Evolutionary conservation across 371 early-diverging fungal genomes (phyloP).

Genomic region (Rhizomucor pusillus): DNA sequence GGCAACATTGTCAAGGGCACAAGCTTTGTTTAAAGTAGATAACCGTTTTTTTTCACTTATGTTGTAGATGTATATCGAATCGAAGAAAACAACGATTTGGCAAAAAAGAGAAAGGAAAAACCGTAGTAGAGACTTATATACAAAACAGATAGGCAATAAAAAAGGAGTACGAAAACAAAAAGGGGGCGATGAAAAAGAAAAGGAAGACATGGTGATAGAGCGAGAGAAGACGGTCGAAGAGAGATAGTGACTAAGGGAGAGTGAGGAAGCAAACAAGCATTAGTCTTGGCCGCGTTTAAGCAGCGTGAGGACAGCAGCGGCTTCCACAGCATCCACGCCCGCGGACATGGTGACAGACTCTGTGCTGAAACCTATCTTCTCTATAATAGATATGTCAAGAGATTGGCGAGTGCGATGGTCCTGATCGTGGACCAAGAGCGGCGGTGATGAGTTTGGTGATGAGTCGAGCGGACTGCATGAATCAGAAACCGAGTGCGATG

Average conservation of each 20-base stretch:
- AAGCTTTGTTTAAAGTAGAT: slow-evolving; percentile 34
- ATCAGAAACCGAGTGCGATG: slow-evolving; percentile 1
- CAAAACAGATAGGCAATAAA: too few species aligned
- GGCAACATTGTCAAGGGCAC: slow-evolving; percentile 75
- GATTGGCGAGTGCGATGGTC: too few species aligned
- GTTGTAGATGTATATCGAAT: too few species aligned
- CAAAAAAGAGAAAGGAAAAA: neutral
- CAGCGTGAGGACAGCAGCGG: slow-evolving; percentile 40
- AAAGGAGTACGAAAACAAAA: too few species aligned
- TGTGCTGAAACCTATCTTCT: slow-evolving; percentile 1
- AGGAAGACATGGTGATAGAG: too few species aligned
- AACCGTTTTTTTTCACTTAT: too few species aligned
- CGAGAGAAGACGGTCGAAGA: too few species aligned
- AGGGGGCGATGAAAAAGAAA: too few species aligned
- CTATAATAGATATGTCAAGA: too few species aligned
- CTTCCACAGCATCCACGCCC: slow-evolving; percentile 44
- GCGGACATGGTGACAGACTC: slow-evolving; percentile 7
- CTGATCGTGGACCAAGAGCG: slow-evolving; percentile 2
- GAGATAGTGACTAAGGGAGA: too few species aligned
- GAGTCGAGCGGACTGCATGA: slow-evolving; percentile 11
- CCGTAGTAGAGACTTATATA: too few species aligned
- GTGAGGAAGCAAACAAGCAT: neutral
- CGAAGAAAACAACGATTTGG: neutral
- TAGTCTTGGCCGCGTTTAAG: slow-evolving; percentile 29
- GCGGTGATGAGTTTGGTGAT: slow-evolving; percentile 12